phyloP scores from a whole-genome alignment of 345 rosid species.

The Hibiscus syriacus region DNA sequence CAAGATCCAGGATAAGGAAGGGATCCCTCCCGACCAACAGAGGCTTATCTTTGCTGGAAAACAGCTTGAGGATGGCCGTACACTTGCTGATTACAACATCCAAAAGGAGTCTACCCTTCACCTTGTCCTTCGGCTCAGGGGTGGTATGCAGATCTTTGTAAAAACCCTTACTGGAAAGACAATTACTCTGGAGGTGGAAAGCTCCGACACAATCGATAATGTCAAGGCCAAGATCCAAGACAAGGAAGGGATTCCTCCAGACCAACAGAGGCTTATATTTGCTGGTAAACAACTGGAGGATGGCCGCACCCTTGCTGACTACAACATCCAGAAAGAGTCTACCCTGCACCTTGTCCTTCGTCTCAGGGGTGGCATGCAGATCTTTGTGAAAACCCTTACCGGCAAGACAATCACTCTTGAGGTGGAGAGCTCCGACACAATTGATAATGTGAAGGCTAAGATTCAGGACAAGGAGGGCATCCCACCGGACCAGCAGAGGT shows the following conservation, averaged over 20 bases:
- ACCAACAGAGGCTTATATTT: not conserved
- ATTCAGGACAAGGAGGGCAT: constrained; percentile 7
- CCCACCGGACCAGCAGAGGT: constrained; percentile 3
- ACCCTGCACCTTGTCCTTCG: constrained; percentile 4
- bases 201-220: not conserved
- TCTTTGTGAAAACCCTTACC: constrained; percentile 2
- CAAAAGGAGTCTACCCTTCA: not conserved
- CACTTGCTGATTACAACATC: constrained; percentile 1
- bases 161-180: constrained; percentile 3
- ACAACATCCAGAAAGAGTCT: constrained; percentile 1
- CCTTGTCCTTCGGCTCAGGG: not conserved
- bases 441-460: constrained; percentile 8
- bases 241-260: not conserved
- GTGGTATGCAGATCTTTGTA: constrained; percentile 1
- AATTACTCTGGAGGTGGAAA: not conserved
- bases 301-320: not conserved
- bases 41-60: constrained; percentile 2
- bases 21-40: not conserved
- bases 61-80: not conserved
- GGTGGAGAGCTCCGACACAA: constrained; percentile 7
- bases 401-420: constrained; percentile 2
- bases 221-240: constrained; percentile 2
- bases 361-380: not conserved
- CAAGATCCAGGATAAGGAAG: constrained; percentile 1
- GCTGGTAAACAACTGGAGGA: constrained; percentile 3